phyloP scores from a whole-genome alignment of 805 yeast genomes.

The Maudiozyma serrabonitensis region DNA sequence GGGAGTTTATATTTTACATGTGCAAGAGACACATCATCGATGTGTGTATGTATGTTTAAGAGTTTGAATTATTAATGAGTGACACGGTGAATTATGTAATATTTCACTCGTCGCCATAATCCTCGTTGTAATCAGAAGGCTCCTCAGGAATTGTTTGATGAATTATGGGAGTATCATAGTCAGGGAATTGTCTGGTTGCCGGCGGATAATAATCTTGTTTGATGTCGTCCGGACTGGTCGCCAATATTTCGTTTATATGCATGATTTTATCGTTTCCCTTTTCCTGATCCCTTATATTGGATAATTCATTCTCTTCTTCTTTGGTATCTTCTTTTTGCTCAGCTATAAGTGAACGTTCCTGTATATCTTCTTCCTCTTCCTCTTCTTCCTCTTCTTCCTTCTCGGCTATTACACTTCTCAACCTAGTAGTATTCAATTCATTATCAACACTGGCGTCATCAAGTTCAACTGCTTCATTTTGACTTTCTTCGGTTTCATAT shows the following conservation, averaged over 20 bases:
- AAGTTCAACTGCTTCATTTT: background rate
- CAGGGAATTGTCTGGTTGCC: background rate
- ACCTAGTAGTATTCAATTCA: background rate
- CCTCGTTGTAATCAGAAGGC: background rate
- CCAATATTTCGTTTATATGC: too few relatives aligned
- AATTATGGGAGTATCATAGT: background rate
- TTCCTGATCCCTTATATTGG: background rate
- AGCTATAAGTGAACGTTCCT: background rate
- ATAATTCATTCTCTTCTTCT: background rate
- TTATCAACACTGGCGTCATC: background rate
- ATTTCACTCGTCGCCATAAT: background rate
- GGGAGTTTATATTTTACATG: background rate
- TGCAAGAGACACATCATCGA: background rate
- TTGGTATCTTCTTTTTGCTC: background rate
- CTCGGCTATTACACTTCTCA: background rate
- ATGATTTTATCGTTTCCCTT: background rate
- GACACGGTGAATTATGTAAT: too few relatives aligned
- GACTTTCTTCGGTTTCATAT: slow-evolving; percentile 28
- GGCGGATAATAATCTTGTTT: background rate
- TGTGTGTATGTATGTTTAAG: too few relatives aligned
- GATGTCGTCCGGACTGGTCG: too few relatives aligned
- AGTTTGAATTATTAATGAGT: too few relatives aligned
- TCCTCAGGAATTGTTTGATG: background rate
- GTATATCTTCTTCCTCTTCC: background rate
- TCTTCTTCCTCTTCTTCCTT: background rate